phyloP scores from a whole-genome alignment of 352 stramenopile genomes.

The Pythium angustatum region DNA sequence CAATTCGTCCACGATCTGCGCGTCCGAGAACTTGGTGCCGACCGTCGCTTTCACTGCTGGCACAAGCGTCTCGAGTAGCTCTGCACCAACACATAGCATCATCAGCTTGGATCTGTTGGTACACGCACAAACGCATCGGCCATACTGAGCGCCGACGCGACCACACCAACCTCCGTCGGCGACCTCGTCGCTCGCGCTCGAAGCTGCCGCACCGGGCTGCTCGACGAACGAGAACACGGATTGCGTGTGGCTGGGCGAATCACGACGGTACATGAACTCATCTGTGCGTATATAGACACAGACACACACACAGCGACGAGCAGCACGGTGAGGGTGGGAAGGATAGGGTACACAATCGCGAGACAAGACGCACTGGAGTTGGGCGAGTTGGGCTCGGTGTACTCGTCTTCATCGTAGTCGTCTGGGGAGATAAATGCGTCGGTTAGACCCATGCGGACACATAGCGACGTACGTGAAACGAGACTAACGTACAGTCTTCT shows the following conservation, averaged over 20 bases:
- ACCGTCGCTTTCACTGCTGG: conserved; percentile 58
- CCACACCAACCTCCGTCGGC: conserved; percentile 47
- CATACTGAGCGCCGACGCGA: no score
- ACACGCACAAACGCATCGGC: no score
- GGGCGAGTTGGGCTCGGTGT: conserved; percentile 63
- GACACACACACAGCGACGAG: no score
- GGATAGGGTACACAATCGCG: background rate
- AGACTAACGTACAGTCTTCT: conserved; percentile 61
- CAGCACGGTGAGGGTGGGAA: background rate
- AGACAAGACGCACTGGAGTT: conserved; percentile 47
- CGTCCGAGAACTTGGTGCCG: conserved; percentile 50
- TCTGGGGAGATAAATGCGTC: conserved; percentile 31
- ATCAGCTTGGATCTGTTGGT: no score
- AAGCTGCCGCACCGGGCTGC: conserved; percentile 30
- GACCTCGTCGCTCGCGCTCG: conserved; percentile 13
- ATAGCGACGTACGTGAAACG: background rate
- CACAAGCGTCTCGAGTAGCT: conserved; percentile 58
- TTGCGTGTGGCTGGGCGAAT: conserved; percentile 73
- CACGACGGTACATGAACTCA: conserved; percentile 80
- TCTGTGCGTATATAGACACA: conserved; percentile 32
- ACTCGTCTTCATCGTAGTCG: conserved; percentile 74
- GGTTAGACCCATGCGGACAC: background rate
- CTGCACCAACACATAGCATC: conserved; percentile 23
- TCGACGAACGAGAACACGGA: conserved; percentile 85
- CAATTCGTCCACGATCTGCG: conserved; percentile 70